These are phyloP conservation scores for Aspergillus vadensis DNA, from an alignment of 2,329 filamentous ascomycete species.

Conservation along the genomic window DNA sequence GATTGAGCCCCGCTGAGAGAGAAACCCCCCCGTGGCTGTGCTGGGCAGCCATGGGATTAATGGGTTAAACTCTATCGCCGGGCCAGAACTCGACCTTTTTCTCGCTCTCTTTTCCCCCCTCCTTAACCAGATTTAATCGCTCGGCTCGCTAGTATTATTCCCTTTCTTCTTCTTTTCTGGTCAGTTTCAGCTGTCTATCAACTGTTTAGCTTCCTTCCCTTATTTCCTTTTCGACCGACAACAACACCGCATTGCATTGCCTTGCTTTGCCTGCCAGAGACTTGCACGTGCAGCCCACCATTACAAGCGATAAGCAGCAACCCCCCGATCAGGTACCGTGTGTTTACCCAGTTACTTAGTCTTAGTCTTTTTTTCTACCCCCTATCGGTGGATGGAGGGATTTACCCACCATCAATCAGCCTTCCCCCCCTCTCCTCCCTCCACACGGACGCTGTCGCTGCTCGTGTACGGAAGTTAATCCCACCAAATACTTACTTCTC, in stretches of 20 bases:
- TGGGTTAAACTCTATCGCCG: slow-evolving; percentile 10
- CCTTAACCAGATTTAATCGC: background rate
- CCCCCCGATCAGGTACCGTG: background rate
- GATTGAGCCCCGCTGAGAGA: too few relatives aligned
- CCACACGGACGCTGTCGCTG: background rate
- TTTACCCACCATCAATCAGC: background rate
- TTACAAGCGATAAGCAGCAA: background rate
- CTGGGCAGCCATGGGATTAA: background rate
- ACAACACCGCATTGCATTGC: slow-evolving; percentile 1
- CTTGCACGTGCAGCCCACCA: background rate
- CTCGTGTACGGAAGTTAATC: background rate
- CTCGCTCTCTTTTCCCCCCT: background rate
- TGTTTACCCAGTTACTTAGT: background rate
- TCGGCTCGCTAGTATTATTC: background rate
- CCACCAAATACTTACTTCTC: background rate
- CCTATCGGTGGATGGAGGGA: background rate
- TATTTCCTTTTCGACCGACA: background rate
- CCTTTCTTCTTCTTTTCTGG: background rate
- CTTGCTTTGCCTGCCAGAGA: background rate
- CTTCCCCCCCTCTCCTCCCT: background rate
- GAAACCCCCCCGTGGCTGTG: slow-evolving; percentile 12
- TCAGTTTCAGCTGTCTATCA: background rate
- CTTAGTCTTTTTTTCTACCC: background rate
- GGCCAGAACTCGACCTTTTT: slow-evolving; percentile 4
- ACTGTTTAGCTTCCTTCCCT: background rate